Percentiles rank a stretch among this genome's conserved stretches.
Conservation (phyloP, 2,329 filamentous ascomycete species). For the Colletotrichum sp. region DNA sequence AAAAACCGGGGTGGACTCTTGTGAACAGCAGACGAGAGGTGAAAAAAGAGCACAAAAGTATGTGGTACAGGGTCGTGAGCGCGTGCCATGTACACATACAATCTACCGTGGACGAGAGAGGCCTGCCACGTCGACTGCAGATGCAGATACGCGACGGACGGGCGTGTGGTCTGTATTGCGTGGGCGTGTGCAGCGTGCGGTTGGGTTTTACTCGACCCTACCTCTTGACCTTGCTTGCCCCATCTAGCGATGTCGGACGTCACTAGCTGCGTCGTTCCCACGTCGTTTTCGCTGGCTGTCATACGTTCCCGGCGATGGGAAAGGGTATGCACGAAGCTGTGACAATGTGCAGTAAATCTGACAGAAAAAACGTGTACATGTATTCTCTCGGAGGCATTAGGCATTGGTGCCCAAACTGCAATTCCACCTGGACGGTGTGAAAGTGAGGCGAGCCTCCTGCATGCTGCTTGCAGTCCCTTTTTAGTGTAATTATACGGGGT, state of each 20-base stretch:
- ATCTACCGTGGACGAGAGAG: neutral
- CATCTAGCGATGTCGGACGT: constrained; percentile 17
- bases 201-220: neutral
- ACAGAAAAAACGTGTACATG: neutral
- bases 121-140: constrained; percentile 19
- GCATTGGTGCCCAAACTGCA: constrained; percentile 20
- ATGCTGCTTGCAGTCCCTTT: neutral
- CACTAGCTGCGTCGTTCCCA: constrained; percentile 11
- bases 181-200: constrained; percentile 2
- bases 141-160: constrained; percentile 17
- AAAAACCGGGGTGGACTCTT: neutral
- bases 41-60: neutral
- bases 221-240: neutral
- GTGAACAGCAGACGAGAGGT: neutral
- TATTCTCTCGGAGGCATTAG: constrained; percentile 2
- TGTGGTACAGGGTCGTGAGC: neutral
- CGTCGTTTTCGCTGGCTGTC: neutral
- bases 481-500: neutral
- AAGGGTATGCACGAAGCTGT: neutral
- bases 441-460: constrained; percentile 16
- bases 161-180: neutral
- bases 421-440: neutral
- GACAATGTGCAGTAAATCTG: neutral
- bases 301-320: neutral
- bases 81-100: constrained; percentile 2